phyloP scores from a whole-genome alignment of 2,329 filamentous ascomycete species.

The Claviceps capensis region DNA sequence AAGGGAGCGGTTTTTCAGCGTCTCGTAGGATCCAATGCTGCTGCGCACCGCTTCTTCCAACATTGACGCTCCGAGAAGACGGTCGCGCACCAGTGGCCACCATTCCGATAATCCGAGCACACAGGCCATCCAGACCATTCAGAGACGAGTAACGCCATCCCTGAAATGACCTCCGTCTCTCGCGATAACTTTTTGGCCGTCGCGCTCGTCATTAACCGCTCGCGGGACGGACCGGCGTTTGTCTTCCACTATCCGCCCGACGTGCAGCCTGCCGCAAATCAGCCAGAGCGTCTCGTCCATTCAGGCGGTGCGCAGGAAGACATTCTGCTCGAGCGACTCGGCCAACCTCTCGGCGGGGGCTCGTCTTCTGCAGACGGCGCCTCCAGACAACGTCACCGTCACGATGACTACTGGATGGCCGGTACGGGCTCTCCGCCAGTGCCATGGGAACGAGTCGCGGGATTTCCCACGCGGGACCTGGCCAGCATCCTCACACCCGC shows the following conservation, averaged over 20 bases:
- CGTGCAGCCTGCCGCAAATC: slow-evolving; percentile 25
- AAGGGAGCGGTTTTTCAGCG: background rate
- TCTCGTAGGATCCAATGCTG: too few species aligned
- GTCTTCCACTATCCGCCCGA: slow-evolving; percentile 80
- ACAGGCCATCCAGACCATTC: background rate
- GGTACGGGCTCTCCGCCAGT: slow-evolving; percentile 44
- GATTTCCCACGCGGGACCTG: slow-evolving; percentile 61
- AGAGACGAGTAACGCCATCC: background rate
- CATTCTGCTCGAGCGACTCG: slow-evolving; percentile 32
- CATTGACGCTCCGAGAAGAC: too few species aligned
- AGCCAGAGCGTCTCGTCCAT: slow-evolving; percentile 18
- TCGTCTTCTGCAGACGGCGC: slow-evolving; percentile 20
- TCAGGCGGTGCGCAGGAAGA: slow-evolving; percentile 29
- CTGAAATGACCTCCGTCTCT: slow-evolving; percentile 35
- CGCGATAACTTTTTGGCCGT: slow-evolving; percentile 51
- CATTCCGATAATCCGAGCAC: background rate
- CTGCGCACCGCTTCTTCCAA: too few species aligned
- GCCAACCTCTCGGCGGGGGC: slow-evolving; percentile 21
- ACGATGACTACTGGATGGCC: slow-evolving; percentile 41
- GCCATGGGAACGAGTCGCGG: slow-evolving; percentile 60
- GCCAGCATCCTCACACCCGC: slow-evolving; percentile 69
- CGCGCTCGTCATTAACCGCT: slow-evolving; percentile 59
- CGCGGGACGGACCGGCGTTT: slow-evolving; percentile 65
- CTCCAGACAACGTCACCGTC: slow-evolving; percentile 32
- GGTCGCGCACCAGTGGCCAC: too few species aligned